Percentiles rank a stretch among this genome's conserved stretches.
Conservation (phyloP, 2,329 filamentous ascomycete species). For the Epichloe typhina region DNA sequence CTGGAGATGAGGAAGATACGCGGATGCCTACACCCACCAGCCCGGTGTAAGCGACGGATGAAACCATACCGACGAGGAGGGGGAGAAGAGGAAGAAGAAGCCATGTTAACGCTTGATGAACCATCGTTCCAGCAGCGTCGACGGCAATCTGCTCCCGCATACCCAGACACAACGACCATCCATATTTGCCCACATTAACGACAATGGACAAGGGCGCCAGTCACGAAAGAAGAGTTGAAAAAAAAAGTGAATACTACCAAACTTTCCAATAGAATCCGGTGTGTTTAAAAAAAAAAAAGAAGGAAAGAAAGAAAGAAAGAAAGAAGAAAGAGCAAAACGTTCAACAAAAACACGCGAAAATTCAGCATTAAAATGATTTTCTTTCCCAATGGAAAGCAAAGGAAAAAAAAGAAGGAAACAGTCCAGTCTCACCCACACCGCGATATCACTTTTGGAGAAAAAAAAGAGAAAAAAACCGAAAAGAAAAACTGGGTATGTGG, state of each 20-base stretch:
- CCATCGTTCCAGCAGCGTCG: neutral
- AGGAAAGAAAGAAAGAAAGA: slow-evolving; percentile 4
- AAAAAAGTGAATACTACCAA: neutral
- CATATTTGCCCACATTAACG: too few species aligned
- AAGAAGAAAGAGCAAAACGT: neutral
- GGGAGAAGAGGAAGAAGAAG: neutral
- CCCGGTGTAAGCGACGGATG: neutral
- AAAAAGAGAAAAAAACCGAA: slow-evolving; percentile 1
- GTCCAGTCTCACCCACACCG: neutral
- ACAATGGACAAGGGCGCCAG: too few species aligned
- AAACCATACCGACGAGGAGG: neutral
- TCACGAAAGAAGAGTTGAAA: neutral
- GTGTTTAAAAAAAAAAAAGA: neutral
- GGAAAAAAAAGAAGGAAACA: slow-evolving; percentile 6
- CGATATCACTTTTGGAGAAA: neutral
- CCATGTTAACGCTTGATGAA: neutral
- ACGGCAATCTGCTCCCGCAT: neutral
- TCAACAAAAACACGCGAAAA: slow-evolving; percentile 1
- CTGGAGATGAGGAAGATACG: slow-evolving; percentile 19
- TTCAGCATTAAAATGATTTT: slow-evolving; percentile 1
- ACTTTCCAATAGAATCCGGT: neutral
- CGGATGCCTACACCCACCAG: slow-evolving; percentile 11
- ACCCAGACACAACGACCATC: neutral
- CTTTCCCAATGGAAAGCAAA: neutral
- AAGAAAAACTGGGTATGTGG: neutral